phyloP scores from a whole-genome alignment of 106 monocot genomes.

The Cymbidium sinense region DNA sequence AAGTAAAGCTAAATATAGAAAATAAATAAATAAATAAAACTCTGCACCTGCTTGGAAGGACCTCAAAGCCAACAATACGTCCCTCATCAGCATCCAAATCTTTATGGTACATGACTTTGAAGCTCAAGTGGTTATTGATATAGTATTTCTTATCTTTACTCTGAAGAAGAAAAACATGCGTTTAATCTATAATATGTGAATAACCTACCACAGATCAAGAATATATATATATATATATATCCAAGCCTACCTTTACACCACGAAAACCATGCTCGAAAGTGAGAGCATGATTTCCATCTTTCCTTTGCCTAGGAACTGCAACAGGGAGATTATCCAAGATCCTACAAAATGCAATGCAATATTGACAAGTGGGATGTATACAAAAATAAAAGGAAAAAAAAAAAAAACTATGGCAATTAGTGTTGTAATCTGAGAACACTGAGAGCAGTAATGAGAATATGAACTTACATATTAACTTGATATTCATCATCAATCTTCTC shows the following conservation, averaged over 20 bases:
- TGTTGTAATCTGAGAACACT: neutral
- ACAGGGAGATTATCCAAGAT: constrained; percentile 75
- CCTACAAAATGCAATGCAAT: constrained; percentile 19
- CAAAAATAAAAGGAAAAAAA: neutral
- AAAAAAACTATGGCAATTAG: too few species aligned
- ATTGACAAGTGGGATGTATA: neutral
- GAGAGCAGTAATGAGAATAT: neutral
- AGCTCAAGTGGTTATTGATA: constrained; percentile 63
- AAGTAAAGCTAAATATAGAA: neutral
- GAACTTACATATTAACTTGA: constrained; percentile 60
- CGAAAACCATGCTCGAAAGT: constrained; percentile 54
- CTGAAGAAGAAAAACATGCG: constrained; percentile 8
- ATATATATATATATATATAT: neutral
- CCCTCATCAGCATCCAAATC: constrained; percentile 45
- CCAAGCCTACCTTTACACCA: neutral
- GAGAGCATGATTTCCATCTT: constrained; percentile 34
- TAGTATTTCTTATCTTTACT: constrained; percentile 43
- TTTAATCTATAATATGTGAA: neutral
- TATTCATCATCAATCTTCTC: constrained; percentile 81
- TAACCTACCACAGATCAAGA: neutral
- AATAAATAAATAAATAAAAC: neutral
- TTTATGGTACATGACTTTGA: constrained; percentile 58
- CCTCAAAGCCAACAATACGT: constrained; percentile 72
- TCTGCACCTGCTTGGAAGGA: constrained; percentile 50
- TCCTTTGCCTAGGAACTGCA: constrained; percentile 48